Evolutionary conservation across 1,284 basidiomycete genomes (phyloP).

Genomic region (Heterobasidion occidentale): DNA sequence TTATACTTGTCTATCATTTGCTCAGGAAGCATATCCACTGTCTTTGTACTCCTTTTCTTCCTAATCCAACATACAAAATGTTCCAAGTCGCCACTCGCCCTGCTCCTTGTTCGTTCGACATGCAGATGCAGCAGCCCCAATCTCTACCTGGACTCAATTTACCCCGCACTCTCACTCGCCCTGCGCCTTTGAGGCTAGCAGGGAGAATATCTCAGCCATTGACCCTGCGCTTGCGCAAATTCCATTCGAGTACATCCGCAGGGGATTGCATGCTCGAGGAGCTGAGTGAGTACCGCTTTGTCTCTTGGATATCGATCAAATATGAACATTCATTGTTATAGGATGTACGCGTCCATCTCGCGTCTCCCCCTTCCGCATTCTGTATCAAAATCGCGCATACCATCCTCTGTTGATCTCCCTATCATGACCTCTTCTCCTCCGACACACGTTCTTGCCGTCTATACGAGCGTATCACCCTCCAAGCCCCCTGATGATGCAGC

Average conservation of each 20-base stretch:
- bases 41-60: slow-evolving; percentile 1
- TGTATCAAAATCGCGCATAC: slow-evolving; percentile 36
- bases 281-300: slow-evolving; percentile 32
- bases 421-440: slow-evolving; percentile 27
- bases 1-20: slow-evolving; percentile 7
- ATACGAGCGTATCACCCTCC: slow-evolving; percentile 19
- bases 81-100: slow-evolving; percentile 43
- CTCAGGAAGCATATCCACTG: slow-evolving; percentile 8
- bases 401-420: slow-evolving; percentile 19
- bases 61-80: slow-evolving; percentile 28
- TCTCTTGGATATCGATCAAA: neutral
- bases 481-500: slow-evolving; percentile 27
- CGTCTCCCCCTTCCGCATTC: slow-evolving; percentile 37
- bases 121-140: slow-evolving; percentile 11
- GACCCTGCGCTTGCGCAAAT: slow-evolving; percentile 50
- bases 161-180: slow-evolving; percentile 48
- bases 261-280: slow-evolving; percentile 40
- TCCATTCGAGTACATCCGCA: slow-evolving; percentile 52
- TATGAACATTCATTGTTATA: slow-evolving; percentile 18
- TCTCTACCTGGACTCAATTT: slow-evolving; percentile 36
- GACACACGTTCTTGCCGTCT: slow-evolving; percentile 52
- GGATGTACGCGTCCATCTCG: slow-evolving; percentile 44
- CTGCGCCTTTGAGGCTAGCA: slow-evolving; percentile 44
- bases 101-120: slow-evolving; percentile 16
- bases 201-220: slow-evolving; percentile 40